Base-by-base conservation (phyloP, 1,284 basidiomycete genomes). In the Phellinidium pouzarii region DNA sequence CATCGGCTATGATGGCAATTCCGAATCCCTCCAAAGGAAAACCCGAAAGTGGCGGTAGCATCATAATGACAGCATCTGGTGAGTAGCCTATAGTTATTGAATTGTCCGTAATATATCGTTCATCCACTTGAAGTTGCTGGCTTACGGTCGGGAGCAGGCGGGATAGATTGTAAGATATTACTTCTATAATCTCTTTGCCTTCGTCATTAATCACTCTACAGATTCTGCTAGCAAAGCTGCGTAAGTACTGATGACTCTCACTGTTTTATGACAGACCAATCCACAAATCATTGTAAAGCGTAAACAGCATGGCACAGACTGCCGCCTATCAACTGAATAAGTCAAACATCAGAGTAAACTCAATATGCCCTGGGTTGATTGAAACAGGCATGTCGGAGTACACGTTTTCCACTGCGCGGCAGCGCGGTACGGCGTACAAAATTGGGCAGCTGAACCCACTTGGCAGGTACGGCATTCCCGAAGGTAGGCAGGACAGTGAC, bases 221-320 rank as follows among this genome's bases (percentile, higher is more conserved):
- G 90, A 92, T 63, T 92, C 90, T 58, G 91, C 91, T 43, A 91
- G 87, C 61, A 94, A 94, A 72, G 87, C 91, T 23, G 91, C 89
- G 88, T 91, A 64, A 67, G 84, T 72, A 11, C 22, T 49, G 23
- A 48, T 6, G 11, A n/a, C 29, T 12, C n/a, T 38, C 17, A 6
- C 34, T 23, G 9, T 26, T 22, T 48, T 29, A 42, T 19, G n/a
- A n/a, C n/a, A n/a, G n/a, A 36, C 37, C 9, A 8, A 23, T 34
- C 19, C 34, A 29, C 41, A 41, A n/a, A 14, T n/a, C n/a, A 20
- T 50, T 14, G 19, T 41, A 26, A 19, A 55, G 53, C 34, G 89
- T 94, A 29, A 91, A 92, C 66, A 91, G 83, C 42, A 80, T 96
- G 55, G 93, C 91, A 3, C 80, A 91, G 61, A 91, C 87, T 1